Conservation (phyloP, 176 grass and related monocot genomes). For the Aegilops tauschii region DNA sequence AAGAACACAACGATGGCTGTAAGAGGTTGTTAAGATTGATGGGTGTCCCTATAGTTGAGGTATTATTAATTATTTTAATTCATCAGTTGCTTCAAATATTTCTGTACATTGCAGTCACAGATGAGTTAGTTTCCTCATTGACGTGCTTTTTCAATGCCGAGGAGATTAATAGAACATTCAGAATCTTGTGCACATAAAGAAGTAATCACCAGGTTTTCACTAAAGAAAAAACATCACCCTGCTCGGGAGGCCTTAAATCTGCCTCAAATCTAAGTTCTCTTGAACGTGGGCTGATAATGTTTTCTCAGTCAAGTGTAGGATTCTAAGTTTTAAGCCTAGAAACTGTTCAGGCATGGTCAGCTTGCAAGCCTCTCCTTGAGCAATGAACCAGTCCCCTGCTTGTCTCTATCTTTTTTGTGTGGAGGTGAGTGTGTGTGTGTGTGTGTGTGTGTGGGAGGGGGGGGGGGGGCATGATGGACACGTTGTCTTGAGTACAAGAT, state of each 20-base stretch:
- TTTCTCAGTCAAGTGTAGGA: constrained; percentile 2
- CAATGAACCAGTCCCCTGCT: neutral
- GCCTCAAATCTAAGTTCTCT: neutral
- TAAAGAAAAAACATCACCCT: neutral
- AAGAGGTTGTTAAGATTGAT: constrained; percentile 77
- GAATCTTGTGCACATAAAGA: constrained; percentile 4
- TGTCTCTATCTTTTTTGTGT: neutral
- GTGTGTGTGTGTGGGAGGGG: no score
- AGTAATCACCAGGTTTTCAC: neutral
- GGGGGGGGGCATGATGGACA: no score
- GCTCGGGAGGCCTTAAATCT: constrained; percentile 1
- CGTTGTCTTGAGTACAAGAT: neutral
- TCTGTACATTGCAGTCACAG: neutral
- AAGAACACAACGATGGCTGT: constrained; percentile 87
- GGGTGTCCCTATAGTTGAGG: constrained; percentile 87
- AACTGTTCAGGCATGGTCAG: neutral
- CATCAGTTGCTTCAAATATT: neutral
- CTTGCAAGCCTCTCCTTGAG: neutral
- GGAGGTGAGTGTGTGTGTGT: no score
- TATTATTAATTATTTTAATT: constrained; percentile 24
- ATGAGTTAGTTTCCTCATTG: constrained; percentile 9
- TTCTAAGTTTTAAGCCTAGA: neutral
- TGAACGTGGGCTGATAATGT: neutral
- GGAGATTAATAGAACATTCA: neutral
- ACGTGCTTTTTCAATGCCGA: constrained; percentile 8